Evolutionary conservation across 495 filamentous ascomycete genomes (phyloP).

Genomic region (Lepraria neglecta): DNA sequence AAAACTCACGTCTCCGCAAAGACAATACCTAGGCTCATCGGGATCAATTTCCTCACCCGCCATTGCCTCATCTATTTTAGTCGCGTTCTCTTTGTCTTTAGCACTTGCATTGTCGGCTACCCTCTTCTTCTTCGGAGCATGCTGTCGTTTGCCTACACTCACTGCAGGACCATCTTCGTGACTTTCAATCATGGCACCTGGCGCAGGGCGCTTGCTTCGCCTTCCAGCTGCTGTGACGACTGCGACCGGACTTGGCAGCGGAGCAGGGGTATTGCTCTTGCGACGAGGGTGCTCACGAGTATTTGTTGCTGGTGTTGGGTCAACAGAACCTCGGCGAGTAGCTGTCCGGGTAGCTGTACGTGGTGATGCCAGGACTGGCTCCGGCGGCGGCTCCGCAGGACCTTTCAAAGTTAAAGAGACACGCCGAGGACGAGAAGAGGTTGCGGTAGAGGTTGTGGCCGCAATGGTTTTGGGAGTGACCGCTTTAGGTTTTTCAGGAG

Average conservation of each 20-base stretch:
- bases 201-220: conserved; percentile 65
- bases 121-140: conserved; percentile 59
- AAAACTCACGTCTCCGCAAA: conserved; percentile 86
- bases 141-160: conserved; percentile 72
- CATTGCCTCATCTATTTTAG: conserved; percentile 52
- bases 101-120: conserved; percentile 29
- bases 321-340: conserved; percentile 42
- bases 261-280: conserved; percentile 47
- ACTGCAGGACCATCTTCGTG: conserved; percentile 67
- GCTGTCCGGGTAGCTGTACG: conserved; percentile 34
- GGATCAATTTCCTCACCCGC: conserved; percentile 76
- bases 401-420: conserved; percentile 28
- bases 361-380: conserved; percentile 16
- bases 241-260: conserved; percentile 44
- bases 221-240: conserved; percentile 43
- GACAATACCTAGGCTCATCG: conserved; percentile 80
- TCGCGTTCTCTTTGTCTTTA: conserved; percentile 38
- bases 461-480: conserved; percentile 18
- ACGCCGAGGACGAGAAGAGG: conserved; percentile 28
- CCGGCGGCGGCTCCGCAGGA: conserved; percentile 24
- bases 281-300: conserved; percentile 38
- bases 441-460: conserved; percentile 18
- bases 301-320: conserved; percentile 32
- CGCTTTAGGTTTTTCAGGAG: conserved; percentile 22
- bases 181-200: conserved; percentile 63